phyloP scores from a whole-genome alignment of 2,329 filamentous ascomycete genomes.

The Thelonectria discophora region DNA sequence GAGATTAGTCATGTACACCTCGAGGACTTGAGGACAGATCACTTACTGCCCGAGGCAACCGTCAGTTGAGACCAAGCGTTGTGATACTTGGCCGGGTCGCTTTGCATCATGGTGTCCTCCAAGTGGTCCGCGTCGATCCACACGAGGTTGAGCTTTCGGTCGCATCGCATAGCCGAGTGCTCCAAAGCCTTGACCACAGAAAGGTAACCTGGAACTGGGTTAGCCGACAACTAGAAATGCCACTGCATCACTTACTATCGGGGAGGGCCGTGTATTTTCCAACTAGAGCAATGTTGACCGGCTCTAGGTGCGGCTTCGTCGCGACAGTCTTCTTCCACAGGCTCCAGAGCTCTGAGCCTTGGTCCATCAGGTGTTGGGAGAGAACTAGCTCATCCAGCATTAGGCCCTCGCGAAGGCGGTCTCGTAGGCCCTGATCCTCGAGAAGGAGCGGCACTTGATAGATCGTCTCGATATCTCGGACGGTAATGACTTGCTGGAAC shows the following conservation, averaged over 20 bases:
- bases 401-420: conserved; percentile 50
- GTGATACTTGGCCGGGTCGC: conserved; percentile 78
- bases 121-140: conserved; percentile 89
- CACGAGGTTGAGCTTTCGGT: conserved; percentile 78
- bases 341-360: conserved; percentile 69
- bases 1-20: neutral
- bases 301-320: conserved; percentile 70
- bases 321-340: conserved; percentile 79
- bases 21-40: neutral
- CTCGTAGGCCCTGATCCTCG: conserved; percentile 74
- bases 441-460: conserved; percentile 97
- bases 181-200: conserved; percentile 86
- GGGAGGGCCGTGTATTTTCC: conserved; percentile 90
- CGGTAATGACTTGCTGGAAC: conserved; percentile 83
- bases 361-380: conserved; percentile 66
- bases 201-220: conserved; percentile 68
- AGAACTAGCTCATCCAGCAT: no score
- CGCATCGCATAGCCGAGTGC: conserved; percentile 88
- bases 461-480: conserved; percentile 87
- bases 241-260: conserved; percentile 55
- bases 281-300: conserved; percentile 84
- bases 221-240: no score
- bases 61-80: conserved; percentile 82
- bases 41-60: conserved; percentile 38
- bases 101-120: conserved; percentile 68